A percentile compares a stretch with the other conserved stretches of the same genome.
These are phyloP conservation scores for Barnettozyma sp. DNA, from an alignment of 805 yeast genomes.

Conservation along the genomic window DNA sequence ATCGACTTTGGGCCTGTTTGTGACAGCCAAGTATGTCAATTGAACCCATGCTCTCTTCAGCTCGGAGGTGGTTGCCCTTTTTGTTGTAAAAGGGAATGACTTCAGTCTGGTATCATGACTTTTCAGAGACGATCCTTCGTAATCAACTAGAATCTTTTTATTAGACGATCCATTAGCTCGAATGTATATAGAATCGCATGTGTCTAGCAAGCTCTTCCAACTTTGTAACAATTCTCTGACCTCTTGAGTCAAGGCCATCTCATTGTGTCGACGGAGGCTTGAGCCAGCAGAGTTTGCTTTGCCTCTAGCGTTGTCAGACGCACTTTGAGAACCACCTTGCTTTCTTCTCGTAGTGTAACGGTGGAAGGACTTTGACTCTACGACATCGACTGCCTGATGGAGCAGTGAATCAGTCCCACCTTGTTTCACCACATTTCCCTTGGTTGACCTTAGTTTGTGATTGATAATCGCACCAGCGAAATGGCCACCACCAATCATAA, in stretches of 20 bases:
- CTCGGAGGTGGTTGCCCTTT: slow-evolving; percentile 77
- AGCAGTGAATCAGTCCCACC: slow-evolving; percentile 43
- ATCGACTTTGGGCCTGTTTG: slow-evolving; percentile 46
- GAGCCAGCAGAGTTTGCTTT: slow-evolving; percentile 97
- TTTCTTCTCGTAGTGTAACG: slow-evolving; percentile 93
- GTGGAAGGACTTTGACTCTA: slow-evolving; percentile 82
- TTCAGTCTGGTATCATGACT: slow-evolving; percentile 56
- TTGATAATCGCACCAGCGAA: slow-evolving; percentile 92
- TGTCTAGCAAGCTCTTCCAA: slow-evolving; percentile 57
- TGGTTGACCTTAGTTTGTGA: slow-evolving; percentile 51
- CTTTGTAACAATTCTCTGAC: slow-evolving; percentile 56
- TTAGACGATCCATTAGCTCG: slow-evolving; percentile 75
- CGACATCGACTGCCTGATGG: slow-evolving; percentile 56
- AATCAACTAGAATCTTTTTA: slow-evolving; percentile 58
- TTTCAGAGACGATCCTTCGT: slow-evolving; percentile 48
- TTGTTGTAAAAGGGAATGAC: slow-evolving; percentile 82
- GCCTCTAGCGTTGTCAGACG: slow-evolving; percentile 87
- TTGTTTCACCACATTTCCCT: slow-evolving; percentile 47
- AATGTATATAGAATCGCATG: slow-evolving; percentile 66
- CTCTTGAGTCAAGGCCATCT: slow-evolving; percentile 72
- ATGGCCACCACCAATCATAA: slow-evolving; percentile 97
- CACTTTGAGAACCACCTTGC: slow-evolving; percentile 96
- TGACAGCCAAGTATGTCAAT: slow-evolving; percentile 50
- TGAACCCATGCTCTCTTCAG: slow-evolving; percentile 80
- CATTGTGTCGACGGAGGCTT: slow-evolving; percentile 80